A percentile compares a stretch with the other conserved stretches of the same genome.
These are phyloP conservation scores for Dioszegia crocea DNA, from an alignment of 768 basidiomycete species.

Conservation along the genomic window DNA sequence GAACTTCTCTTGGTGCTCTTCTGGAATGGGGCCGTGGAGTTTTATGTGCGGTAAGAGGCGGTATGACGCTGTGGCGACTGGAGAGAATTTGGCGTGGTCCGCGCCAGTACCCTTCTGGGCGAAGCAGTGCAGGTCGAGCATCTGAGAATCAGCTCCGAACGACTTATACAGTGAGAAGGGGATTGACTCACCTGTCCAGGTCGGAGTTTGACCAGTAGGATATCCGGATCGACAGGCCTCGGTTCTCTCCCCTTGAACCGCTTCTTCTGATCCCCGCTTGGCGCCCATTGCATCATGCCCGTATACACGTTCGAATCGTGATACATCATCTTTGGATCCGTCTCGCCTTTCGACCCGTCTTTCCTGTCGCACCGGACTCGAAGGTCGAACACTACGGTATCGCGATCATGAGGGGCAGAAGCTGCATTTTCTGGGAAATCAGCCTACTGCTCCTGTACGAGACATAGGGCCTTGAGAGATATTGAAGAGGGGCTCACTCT, in stretches of 20 bases:
- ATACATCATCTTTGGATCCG: conserved; percentile 65
- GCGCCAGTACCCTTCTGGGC: conserved; percentile 74
- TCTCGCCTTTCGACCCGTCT: conserved; percentile 54
- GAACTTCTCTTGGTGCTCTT: conserved; percentile 74
- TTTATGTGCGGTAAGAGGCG: conserved; percentile 80
- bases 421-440: conserved; percentile 32
- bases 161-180: too few relatives aligned
- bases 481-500: conserved; percentile 46
- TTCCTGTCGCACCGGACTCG: conserved; percentile 64
- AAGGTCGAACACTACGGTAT: conserved; percentile 84
- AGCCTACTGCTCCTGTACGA: not conserved
- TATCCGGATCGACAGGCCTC: conserved; percentile 54
- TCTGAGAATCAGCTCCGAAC: too few relatives aligned
- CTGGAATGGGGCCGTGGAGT: conserved; percentile 68
- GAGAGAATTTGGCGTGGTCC: conserved; percentile 94
- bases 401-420: conserved; percentile 75
- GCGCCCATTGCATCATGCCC: conserved; percentile 61
- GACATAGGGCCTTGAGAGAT: too few relatives aligned
- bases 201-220: conserved; percentile 83
- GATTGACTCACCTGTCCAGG: conserved; percentile 73
- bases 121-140: conserved; percentile 76
- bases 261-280: conserved; percentile 72
- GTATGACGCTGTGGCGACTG: conserved; percentile 95
- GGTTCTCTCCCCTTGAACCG: conserved; percentile 49
- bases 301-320: conserved; percentile 55